phyloP scores from a whole-genome alignment of 2,329 filamentous ascomycete species.

The Lachnellula subtilissima region DNA sequence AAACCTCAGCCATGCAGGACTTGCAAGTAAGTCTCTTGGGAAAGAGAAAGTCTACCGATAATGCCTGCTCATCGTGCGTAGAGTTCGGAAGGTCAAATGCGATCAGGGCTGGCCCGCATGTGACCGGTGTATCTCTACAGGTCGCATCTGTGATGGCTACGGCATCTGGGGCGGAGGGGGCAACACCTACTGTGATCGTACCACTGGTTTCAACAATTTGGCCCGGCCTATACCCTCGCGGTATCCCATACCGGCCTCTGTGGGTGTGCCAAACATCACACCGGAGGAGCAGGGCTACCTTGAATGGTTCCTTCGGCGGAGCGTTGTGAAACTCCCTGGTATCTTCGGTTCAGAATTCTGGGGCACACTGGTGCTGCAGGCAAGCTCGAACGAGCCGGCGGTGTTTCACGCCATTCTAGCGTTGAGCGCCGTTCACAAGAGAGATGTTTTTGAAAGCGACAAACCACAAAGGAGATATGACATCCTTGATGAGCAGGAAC shows the following conservation, averaged over 20 bases:
- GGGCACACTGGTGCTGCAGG: slow-evolving; percentile 34
- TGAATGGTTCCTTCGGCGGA: slow-evolving; percentile 45
- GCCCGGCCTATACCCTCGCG: background rate
- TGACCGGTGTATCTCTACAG: slow-evolving; percentile 17
- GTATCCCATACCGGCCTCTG: background rate
- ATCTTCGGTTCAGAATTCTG: slow-evolving; percentile 33
- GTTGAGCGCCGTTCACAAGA: slow-evolving; percentile 37
- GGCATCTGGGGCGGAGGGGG: slow-evolving; percentile 30
- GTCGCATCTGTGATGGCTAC: slow-evolving; percentile 24
- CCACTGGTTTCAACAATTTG: background rate
- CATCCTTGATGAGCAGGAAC: slow-evolving; percentile 21
- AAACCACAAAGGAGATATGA: slow-evolving; percentile 15
- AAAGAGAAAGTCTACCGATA: slow-evolving; percentile 26
- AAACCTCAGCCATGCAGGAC: slow-evolving; percentile 30
- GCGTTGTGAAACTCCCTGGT: slow-evolving; percentile 36
- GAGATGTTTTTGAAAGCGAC: slow-evolving; percentile 17
- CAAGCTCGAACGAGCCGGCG: slow-evolving; percentile 29
- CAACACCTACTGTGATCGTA: too few species aligned
- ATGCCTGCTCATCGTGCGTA: slow-evolving; percentile 32
- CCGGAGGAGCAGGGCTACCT: slow-evolving; percentile 33
- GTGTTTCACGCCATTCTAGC: slow-evolving; percentile 37
- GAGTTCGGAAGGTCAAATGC: slow-evolving; percentile 24
- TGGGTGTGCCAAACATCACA: background rate
- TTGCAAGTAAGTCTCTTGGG: slow-evolving; percentile 35
- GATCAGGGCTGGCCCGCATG: slow-evolving; percentile 22